These are phyloP conservation scores for Planoprotostelium fungivorum DNA, from an alignment of 78 protist species.

Conservation along the genomic window DNA sequence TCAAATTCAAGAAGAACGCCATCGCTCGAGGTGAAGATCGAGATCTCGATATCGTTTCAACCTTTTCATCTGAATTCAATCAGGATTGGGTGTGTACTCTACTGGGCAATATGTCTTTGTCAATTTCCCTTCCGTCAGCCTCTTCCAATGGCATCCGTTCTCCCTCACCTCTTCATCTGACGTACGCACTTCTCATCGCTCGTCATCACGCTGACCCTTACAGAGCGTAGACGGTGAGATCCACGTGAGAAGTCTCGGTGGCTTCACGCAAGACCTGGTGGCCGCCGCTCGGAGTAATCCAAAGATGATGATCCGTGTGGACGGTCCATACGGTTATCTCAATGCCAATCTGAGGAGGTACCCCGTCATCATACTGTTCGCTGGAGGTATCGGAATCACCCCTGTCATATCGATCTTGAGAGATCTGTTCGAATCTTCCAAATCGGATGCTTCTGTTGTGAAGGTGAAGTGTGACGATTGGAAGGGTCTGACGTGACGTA, in stretches of 20 bases:
- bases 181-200: too few relatives aligned
- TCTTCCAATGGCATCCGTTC: constrained; percentile 21
- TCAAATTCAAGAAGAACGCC: constrained; percentile 2
- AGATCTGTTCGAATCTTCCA: neutral
- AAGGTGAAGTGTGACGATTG: neutral
- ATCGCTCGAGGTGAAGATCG: neutral
- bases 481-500: too few relatives aligned
- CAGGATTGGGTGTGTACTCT: neutral
- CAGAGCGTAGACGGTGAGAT: neutral
- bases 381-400: constrained; percentile 18
- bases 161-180: neutral
- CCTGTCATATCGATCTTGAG: neutral
- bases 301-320: neutral
- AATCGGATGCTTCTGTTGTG: too few relatives aligned
- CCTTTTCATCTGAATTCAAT: neutral
- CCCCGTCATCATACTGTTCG: neutral
- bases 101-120: constrained; percentile 16
- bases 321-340: constrained; percentile 11
- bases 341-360: neutral
- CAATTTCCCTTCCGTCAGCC: neutral
- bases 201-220: neutral
- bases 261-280: neutral
- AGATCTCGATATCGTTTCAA: neutral
- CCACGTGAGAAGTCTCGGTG: neutral
- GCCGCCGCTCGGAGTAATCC: neutral